These are phyloP conservation scores for Excoecaria agallocha DNA, from an alignment of 345 rosid species.

Conservation along the genomic window DNA sequence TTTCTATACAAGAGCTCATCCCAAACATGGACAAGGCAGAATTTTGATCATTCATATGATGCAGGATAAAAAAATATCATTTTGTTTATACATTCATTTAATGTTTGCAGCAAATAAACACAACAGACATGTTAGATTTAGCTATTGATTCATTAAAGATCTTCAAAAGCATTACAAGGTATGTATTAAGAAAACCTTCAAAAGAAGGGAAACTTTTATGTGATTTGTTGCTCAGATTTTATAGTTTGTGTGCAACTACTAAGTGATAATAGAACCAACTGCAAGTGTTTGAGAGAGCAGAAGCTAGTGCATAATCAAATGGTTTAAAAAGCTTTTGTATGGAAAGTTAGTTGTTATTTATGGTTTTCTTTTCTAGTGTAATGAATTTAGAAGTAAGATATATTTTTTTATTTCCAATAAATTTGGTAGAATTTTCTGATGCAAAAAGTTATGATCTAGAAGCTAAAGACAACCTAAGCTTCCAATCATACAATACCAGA, in stretches of 20 bases:
- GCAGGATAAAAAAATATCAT: background rate
- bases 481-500: constrained; percentile 17
- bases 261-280: constrained; percentile 50
- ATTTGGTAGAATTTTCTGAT: constrained; percentile 17
- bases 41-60: background rate
- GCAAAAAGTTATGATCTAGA: constrained; percentile 15
- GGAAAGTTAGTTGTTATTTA: constrained; percentile 13
- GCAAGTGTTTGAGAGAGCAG: constrained; percentile 52
- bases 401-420: background rate
- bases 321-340: constrained; percentile 27
- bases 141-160: constrained; percentile 94
- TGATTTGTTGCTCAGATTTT: background rate
- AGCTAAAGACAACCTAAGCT: constrained; percentile 17
- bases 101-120: constrained; percentile 79
- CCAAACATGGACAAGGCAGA: constrained; percentile 97
- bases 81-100: background rate
- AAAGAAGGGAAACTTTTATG: background rate
- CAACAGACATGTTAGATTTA: constrained; percentile 92
- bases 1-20: constrained; percentile 73
- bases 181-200: background rate
- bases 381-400: constrained; percentile 1
- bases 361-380: background rate
- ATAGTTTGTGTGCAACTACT: constrained; percentile 43
- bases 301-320: constrained; percentile 34
- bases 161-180: constrained; percentile 87